Base-by-base conservation (phyloP, 208 protist species). In the Phytomonas sp. region DNA sequence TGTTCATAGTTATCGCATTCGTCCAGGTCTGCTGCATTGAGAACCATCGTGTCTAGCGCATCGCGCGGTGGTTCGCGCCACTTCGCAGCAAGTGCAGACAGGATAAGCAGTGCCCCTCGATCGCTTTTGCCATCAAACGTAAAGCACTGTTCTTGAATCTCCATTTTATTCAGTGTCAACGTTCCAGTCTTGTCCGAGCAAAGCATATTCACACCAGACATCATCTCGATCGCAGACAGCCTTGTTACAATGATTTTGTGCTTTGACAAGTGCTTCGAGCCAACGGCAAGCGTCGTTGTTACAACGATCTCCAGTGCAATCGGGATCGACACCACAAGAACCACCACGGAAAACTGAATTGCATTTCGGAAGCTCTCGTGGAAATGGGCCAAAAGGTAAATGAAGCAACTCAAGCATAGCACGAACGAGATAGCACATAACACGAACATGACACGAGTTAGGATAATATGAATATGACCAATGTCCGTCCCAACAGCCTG, bases 121-220 rank as follows among this genome's bases (percentile, higher is more conserved):
- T 92, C 80, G 69, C 87, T 80, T 62, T 81, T 81, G 42, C 81
- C 80, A 69, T 86, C 82, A 69, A 89, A 92, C 29, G 79, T 80
- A 72, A 87, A 86, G 73, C 82, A 91, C 72, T 88, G 69, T 49
- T 93, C 79, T 67, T 89, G 81, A 60, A 97, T 85, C 67, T 93
- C 85, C 77, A 97, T 92, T 84, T 97, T 88, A 80, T 98, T 98
- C 68, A 94, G 79, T 42, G 94, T 98, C 70, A 98, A 80, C 30
- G 96, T 98, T 33, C 94, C 96, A 10, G 96, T 98, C 79, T 98
- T 98, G 77, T 98, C 96, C 29, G 87, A 97, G 81, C 94, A 98
- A 45, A 97, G 87, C 60, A 98, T 87, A 67, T 92, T 89, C 82
- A 97, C 94, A 40, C 80, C 81, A 31, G 86, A 83, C 76, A 96